Conservation (phyloP, 805 yeast genomes). For the Candida incommunis region DNA sequence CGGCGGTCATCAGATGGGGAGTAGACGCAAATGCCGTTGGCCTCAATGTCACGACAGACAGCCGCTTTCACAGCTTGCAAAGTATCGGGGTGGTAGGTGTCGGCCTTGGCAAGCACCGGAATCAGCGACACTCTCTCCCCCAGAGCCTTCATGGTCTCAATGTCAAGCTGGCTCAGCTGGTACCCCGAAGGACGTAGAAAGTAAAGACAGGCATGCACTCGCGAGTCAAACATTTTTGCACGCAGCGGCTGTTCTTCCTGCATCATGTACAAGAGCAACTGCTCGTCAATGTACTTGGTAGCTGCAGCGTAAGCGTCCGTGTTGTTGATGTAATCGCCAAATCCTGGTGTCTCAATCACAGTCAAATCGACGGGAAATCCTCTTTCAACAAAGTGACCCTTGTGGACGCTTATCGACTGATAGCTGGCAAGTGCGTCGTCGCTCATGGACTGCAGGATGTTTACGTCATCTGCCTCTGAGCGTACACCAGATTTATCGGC, state of each 20-base stretch:
- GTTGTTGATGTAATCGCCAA: constrained; percentile 83
- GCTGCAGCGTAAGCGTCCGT: constrained; percentile 76
- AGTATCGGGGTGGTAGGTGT: constrained; percentile 62
- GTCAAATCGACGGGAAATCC: constrained; percentile 66
- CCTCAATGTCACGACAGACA: constrained; percentile 70
- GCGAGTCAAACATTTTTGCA: constrained; percentile 37
- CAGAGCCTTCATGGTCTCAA: constrained; percentile 74
- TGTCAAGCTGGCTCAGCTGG: constrained; percentile 73
- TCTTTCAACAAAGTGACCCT: constrained; percentile 76
- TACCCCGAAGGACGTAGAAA: constrained; percentile 89
- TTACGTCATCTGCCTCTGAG: constrained; percentile 18
- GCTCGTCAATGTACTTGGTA: constrained; percentile 81
- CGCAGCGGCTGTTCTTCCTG: constrained; percentile 89
- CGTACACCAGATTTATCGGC: background rate
- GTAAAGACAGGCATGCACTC: constrained; percentile 85
- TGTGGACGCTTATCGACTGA: constrained; percentile 37
- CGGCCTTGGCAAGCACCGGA: constrained; percentile 84
- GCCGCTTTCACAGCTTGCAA: constrained; percentile 51
- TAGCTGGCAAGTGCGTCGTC: constrained; percentile 31
- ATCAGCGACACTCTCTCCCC: constrained; percentile 72
- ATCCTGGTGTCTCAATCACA: constrained; percentile 85
- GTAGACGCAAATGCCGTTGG: constrained; percentile 67
- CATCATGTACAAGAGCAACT: constrained; percentile 75
- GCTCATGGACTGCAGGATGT: constrained; percentile 42
- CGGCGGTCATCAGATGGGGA: constrained; percentile 34